phyloP scores from a whole-genome alignment of 2,329 filamentous ascomycete species.

The Colletotrichum brevisporum region DNA sequence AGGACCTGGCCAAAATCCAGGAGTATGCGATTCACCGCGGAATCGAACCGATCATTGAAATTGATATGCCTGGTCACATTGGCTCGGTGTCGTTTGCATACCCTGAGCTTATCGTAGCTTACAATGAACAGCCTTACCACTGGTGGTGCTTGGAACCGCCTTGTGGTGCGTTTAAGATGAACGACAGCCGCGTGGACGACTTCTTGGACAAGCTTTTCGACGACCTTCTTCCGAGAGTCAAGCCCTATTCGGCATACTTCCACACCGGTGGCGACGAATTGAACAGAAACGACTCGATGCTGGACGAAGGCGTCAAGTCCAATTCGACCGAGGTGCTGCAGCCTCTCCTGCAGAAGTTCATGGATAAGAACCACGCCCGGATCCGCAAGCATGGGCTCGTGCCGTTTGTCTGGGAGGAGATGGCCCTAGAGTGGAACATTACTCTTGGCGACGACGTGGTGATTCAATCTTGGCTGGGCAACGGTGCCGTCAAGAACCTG shows the following conservation, averaged over 20 bases:
- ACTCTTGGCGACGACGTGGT: constrained; percentile 79
- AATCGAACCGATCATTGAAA: constrained; percentile 80
- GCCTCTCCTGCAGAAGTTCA: constrained; percentile 83
- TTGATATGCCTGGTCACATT: constrained; percentile 87
- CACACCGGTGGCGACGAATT: constrained; percentile 92
- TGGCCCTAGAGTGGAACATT: constrained; percentile 83
- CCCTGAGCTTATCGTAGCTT: constrained; percentile 80
- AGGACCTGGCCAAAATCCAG: constrained; percentile 77
- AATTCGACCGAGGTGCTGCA: constrained; percentile 75
- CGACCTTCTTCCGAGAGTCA: constrained; percentile 82
- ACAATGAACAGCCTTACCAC: constrained; percentile 68
- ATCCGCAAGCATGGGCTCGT: constrained; percentile 75
- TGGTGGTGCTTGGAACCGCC: constrained; percentile 75
- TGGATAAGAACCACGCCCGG: constrained; percentile 77
- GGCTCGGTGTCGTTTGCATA: constrained; percentile 75
- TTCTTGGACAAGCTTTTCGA: constrained; percentile 81
- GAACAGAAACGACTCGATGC: constrained; percentile 79
- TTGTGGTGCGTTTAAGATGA: constrained; percentile 82
- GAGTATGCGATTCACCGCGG: constrained; percentile 78
- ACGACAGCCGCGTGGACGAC: constrained; percentile 76
- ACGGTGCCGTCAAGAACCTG: constrained; percentile 71
- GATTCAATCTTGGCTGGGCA: constrained; percentile 84
- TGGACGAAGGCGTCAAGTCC: constrained; percentile 80
- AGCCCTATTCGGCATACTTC: constrained; percentile 80
- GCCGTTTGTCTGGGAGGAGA: constrained; percentile 91